These are phyloP conservation scores for Candida pseudofarinosa DNA, from an alignment of 805 yeast genomes.

Conservation along the genomic window DNA sequence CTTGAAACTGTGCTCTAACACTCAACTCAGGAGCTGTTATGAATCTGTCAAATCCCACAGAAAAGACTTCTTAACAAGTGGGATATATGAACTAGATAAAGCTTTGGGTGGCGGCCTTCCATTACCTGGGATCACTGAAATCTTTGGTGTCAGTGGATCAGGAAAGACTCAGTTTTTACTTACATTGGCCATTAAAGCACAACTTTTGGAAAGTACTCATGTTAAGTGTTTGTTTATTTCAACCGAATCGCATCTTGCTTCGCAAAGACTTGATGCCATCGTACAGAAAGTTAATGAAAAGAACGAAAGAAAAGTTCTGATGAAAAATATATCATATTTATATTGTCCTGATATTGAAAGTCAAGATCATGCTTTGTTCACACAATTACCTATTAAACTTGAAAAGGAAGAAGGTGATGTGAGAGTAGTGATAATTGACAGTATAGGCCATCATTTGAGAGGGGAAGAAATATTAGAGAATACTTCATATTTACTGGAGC, in stretches of 20 bases:
- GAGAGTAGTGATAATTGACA: conserved; percentile 68
- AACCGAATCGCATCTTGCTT: conserved; percentile 73
- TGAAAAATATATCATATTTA: conserved; percentile 45
- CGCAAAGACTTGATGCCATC: conserved; percentile 47
- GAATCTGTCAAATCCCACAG: conserved; percentile 1
- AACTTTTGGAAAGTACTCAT: conserved; percentile 15
- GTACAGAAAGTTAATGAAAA: conserved; percentile 10
- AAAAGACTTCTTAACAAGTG: conserved; percentile 16
- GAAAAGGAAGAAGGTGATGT: conserved; percentile 28
- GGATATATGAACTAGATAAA: conserved; percentile 21
- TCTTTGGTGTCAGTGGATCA: conserved; percentile 79
- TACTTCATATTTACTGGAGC: conserved; percentile 28
- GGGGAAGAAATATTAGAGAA: conserved; percentile 44
- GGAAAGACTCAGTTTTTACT: conserved; percentile 82
- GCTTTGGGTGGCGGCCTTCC: conserved; percentile 30
- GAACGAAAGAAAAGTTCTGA: conserved; percentile 7
- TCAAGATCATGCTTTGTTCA: conserved; percentile 67
- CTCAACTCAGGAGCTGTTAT: not conserved
- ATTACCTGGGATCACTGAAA: conserved; percentile 50
- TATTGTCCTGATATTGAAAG: conserved; percentile 65
- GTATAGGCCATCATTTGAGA: conserved; percentile 77
- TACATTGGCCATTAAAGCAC: conserved; percentile 61
- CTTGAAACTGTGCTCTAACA: not conserved
- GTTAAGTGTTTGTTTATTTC: conserved; percentile 55
- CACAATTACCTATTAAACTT: conserved; percentile 60